These are phyloP conservation scores for Ogataea naganishii DNA, from an alignment of 805 yeast species.

Conservation along the genomic window DNA sequence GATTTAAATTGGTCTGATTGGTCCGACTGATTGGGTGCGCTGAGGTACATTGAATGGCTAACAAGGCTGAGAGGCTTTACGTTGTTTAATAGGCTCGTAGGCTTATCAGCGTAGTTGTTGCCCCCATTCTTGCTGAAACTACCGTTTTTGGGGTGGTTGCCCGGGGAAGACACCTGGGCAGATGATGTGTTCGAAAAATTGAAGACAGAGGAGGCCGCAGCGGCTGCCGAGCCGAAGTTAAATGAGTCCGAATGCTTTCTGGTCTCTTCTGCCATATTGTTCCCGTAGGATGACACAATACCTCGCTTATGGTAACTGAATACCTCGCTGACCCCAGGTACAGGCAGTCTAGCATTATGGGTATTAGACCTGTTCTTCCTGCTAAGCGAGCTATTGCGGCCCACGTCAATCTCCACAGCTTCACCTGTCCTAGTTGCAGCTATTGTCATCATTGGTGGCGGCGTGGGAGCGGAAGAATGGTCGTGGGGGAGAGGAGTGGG, in stretches of 20 bases:
- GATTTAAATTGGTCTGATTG: too few relatives aligned
- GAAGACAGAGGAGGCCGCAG: constrained; percentile 21
- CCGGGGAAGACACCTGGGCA: constrained; percentile 4
- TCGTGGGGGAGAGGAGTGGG: too few relatives aligned
- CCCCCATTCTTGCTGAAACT: constrained; percentile 1
- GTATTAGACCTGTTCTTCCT: constrained; percentile 16
- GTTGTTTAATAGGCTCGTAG: too few relatives aligned
- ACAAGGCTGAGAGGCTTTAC: too few relatives aligned
- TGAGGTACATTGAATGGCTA: too few relatives aligned
- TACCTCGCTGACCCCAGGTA: not conserved
- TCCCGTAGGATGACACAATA: too few relatives aligned
- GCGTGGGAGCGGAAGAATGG: constrained; percentile 41
- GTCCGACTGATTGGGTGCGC: too few relatives aligned
- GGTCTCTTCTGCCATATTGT: constrained; percentile 3
- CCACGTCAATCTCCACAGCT: constrained; percentile 59
- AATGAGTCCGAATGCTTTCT: constrained; percentile 11
- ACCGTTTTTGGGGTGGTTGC: constrained; percentile 4
- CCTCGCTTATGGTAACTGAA: too few relatives aligned
- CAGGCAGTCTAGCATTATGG: not conserved
- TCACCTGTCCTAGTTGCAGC: constrained; percentile 78
- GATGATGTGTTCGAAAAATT: constrained; percentile 12
- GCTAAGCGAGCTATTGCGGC: constrained; percentile 17
- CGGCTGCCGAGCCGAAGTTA: constrained; percentile 17
- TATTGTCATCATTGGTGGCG: constrained; percentile 68
- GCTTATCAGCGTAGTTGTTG: not conserved